Conservation (phyloP, 1,139 yeast genomes). For the Torulaspora globosa region DNA sequence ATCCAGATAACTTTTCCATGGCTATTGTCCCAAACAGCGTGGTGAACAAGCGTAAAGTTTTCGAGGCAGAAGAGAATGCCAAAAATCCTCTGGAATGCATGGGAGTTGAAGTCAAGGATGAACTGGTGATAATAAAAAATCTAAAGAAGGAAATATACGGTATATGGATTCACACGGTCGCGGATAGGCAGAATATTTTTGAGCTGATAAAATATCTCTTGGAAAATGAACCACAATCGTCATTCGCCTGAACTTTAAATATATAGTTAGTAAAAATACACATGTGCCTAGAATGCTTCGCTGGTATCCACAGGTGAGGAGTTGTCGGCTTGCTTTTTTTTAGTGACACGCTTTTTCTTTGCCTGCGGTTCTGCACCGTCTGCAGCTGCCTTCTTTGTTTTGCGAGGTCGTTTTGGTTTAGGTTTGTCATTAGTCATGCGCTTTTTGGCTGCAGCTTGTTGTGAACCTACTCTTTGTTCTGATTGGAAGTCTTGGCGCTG, state of each 20-base stretch:
- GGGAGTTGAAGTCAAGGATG: constrained; percentile 76
- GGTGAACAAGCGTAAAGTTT: constrained; percentile 42
- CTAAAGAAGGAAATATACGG: constrained; percentile 79
- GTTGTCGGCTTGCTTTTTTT: constrained; percentile 32
- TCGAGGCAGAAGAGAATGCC: constrained; percentile 40
- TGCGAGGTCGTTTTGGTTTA: constrained; percentile 33
- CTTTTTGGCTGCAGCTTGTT: constrained; percentile 12
- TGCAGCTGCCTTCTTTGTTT: constrained; percentile 27
- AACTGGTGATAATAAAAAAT: constrained; percentile 73
- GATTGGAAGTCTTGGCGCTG: constrained; percentile 7
- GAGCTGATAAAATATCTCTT: constrained; percentile 48
- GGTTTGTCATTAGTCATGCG: constrained; percentile 22
- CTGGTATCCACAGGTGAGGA: constrained; percentile 23
- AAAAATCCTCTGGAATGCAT: constrained; percentile 49
- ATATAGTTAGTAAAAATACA: constrained; percentile 3
- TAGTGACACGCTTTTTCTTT: constrained; percentile 31
- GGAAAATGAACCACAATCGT: constrained; percentile 36
- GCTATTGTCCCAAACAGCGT: constrained; percentile 65
- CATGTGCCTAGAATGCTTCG: constrained; percentile 18
- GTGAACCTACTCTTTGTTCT: constrained; percentile 9
- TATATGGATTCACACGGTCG: constrained; percentile 78
- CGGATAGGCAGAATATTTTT: constrained; percentile 61
- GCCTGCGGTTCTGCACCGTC: constrained; percentile 20
- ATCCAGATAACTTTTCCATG: constrained; percentile 72
- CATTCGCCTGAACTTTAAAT: constrained; percentile 28